These are phyloP conservation scores for Dryas alaskensis DNA, from an alignment of 306 rosid species.

Conservation along the genomic window DNA sequence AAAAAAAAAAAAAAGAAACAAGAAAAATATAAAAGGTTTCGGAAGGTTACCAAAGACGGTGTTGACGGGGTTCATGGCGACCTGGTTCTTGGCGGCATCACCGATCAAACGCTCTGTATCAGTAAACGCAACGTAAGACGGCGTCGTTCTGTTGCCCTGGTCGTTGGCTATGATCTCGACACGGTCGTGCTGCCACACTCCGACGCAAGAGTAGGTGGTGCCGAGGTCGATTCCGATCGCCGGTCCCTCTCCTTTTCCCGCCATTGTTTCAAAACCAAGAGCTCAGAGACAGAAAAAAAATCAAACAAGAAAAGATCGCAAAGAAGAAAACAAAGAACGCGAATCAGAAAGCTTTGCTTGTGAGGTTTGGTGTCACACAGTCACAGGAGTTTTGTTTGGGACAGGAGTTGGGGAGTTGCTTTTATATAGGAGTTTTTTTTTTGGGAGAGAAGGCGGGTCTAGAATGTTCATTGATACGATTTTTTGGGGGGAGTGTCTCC, in stretches of 20 bases:
- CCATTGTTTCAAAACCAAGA: slow-evolving; percentile 31
- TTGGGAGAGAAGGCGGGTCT: background rate
- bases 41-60: slow-evolving; percentile 66
- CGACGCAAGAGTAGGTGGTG: slow-evolving; percentile 73
- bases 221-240: slow-evolving; percentile 89
- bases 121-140: slow-evolving; percentile 74
- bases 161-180: slow-evolving; percentile 81
- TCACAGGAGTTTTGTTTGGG: no score
- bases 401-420: no score
- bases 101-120: slow-evolving; percentile 74
- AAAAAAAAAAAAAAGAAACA: no score
- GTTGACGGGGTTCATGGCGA: slow-evolving; percentile 80
- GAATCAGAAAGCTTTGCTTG: background rate
- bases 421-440: background rate
- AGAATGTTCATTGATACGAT: background rate
- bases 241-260: slow-evolving; percentile 76
- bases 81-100: slow-evolving; percentile 83
- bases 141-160: slow-evolving; percentile 78
- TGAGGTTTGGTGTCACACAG: background rate
- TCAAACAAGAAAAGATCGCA: background rate
- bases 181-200: slow-evolving; percentile 85
- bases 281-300: background rate
- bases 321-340: background rate
- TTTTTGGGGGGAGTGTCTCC: background rate
- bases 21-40: background rate